phyloP scores from a whole-genome alignment of 768 basidiomycete species.

The Scleroderma bovista region DNA sequence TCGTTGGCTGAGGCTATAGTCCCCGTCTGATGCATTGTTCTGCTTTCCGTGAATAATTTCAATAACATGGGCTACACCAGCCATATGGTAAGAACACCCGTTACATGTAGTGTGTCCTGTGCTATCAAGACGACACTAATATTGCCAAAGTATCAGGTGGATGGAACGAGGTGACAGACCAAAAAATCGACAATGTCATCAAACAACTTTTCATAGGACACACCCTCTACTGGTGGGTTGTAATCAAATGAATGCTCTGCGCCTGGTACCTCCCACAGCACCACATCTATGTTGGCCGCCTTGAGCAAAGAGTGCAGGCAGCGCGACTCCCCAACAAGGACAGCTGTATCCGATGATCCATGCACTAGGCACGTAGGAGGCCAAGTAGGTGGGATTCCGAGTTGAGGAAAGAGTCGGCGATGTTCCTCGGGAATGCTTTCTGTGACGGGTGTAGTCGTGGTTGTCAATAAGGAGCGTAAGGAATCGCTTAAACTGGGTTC shows the following conservation, averaged over 20 bases:
- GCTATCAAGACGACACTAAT: not conserved
- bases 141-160: not conserved
- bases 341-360: conserved; percentile 43
- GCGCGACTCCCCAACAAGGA: conserved; percentile 37
- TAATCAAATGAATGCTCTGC: conserved; percentile 57
- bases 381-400: conserved; percentile 32
- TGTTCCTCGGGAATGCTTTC: conserved; percentile 26
- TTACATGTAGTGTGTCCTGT: not conserved
- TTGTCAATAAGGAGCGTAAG: conserved; percentile 26
- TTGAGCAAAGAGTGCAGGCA: conserved; percentile 31
- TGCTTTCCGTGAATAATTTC: no score
- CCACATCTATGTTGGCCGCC: conserved; percentile 30
- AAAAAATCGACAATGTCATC: conserved; percentile 36
- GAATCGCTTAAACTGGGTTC: conserved; percentile 41
- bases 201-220: conserved; percentile 30
- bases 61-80: no score
- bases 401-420: conserved; percentile 43
- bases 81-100: no score
- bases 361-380: conserved; percentile 46
- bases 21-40: no score
- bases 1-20: no score
- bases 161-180: conserved; percentile 14
- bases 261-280: conserved; percentile 35
- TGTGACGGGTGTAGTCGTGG: conserved; percentile 4
- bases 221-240: conserved; percentile 36